Evolutionary conservation across 176 grass and related monocot genomes (phyloP), one percentile per base, ranked within the genome.

Genomic region (Aegilops umbellulata): DNA sequence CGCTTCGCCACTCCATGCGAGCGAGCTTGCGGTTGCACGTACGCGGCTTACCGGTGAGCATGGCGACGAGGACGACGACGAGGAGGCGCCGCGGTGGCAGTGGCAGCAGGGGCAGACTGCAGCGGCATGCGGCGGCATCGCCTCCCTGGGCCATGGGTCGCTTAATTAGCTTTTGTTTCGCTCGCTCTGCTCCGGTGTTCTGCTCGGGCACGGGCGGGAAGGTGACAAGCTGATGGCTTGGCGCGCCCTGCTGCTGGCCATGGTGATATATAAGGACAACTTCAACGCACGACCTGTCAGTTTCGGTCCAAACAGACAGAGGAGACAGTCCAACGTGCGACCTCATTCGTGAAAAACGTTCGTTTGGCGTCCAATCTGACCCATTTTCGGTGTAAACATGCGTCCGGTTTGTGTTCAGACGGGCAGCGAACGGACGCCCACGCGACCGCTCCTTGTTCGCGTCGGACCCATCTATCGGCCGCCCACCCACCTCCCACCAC

Each of bases 11-110:
- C 61, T 66, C 25, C 38, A 32, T 30, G 30, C 51, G 61, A 51
- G 30, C 51, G 61, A 51, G 61, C 83, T 42, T 4, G 31, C 71
- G 55, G 20, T 19, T 31, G 29, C 30, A 34, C n/a, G 38, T 10
- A 39, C 42, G 42, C 42, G 42, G 42, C 42, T 91, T 39, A 87
- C 89, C 22, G 75, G 85, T 14, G 5, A 90, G 61, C 11, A 29
- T 32, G 83, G 71, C 27, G 51, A 55, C 24, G 81, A 88, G 29
- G 20, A 86, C 10, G 39, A 91, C 1, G 38, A 91, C 36, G 47
- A 80, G 69, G 46, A 63, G 17, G n/a, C 67, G 35, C 41, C 11
- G 42, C 42, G 42, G 42, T 46, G 42, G 42, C 30, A 6, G 41
- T 8, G 24, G 42, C 38, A 20, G 71, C 19, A 44, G 30, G 63